phyloP scores from a whole-genome alignment of 345 rosid genomes.

The Linum usitatissimum region DNA sequence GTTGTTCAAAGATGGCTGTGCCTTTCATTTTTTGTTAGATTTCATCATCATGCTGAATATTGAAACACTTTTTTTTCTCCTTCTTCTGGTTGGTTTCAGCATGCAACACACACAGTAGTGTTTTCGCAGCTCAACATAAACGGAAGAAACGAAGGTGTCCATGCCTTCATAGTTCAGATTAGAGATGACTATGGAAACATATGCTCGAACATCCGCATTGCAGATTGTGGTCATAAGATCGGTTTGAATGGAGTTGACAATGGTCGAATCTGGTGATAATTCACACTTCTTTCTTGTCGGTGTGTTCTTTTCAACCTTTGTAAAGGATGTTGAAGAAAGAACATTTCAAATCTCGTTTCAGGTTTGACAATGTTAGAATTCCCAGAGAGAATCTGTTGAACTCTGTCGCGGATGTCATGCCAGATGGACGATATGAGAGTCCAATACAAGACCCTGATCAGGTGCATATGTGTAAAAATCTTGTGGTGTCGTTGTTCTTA shows the following conservation, averaged over 20 bases:
- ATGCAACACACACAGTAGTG: slow-evolving; percentile 88
- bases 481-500: background rate
- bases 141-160: slow-evolving; percentile 81
- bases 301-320: slow-evolving; percentile 3
- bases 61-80: no score
- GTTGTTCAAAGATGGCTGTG: no score
- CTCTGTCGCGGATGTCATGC: slow-evolving; percentile 85
- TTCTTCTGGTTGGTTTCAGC: slow-evolving; percentile 53
- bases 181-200: slow-evolving; percentile 65
- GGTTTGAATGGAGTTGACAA: slow-evolving; percentile 96
- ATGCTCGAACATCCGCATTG: slow-evolving; percentile 63
- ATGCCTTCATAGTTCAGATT: slow-evolving; percentile 81
- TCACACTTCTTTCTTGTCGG: no score
- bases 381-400: slow-evolving; percentile 88
- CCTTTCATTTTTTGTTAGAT: background rate
- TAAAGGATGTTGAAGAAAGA: background rate
- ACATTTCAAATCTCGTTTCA: slow-evolving; percentile 19
- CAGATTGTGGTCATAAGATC: slow-evolving; percentile 92
- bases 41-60: no score
- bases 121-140: slow-evolving; percentile 79
- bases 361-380: slow-evolving; percentile 79
- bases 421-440: slow-evolving; percentile 72
- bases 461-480: slow-evolving; percentile 27
- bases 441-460: slow-evolving; percentile 83
- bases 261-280: slow-evolving; percentile 75